Base-by-base conservation (phyloP, 2,329 filamentous ascomycete species). In the Huntiella savannae region DNA sequence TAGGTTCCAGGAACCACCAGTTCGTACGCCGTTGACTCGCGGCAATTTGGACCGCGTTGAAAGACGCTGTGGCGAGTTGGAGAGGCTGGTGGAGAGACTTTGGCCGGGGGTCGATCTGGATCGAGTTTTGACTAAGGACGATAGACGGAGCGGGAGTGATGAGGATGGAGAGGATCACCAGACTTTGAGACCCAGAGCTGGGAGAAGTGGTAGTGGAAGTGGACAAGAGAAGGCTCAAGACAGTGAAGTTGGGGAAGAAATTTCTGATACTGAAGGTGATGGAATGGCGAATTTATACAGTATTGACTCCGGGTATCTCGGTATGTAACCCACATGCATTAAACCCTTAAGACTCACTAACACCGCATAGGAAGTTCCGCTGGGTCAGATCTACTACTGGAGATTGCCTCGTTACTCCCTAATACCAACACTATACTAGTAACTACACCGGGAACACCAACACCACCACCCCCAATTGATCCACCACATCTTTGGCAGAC, bases 1-100 rank as follows among this genome's bases (percentile, higher is more conserved):
- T 45, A 55, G 54, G 34, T 61, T 61, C 40, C 55, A 57, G 35
- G 53, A 53, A n/a, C 58, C 56, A 5, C 56, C 58, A 1, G 52
- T 54, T n/a, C 54, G 59, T n/a, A 60, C 60, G 19, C 54, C 59
- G 8, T 48, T 62, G 42, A 62, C 57, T 3, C 52, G 60, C n/a
- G 56, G 56, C 46, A 62, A 62, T 45, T 54, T 62, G 4, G 58
- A 61, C 46, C 54, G 54, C 11, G 56, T 55, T 2, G 57, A 62
- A 45, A 48, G 45, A 33, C 22, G 45, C 6, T 46, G 45, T 41
- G 17, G 15, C 19, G 36, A 41, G 7, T 33, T 41, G 10, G 45
- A 46, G 33, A 17, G 32, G 3, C 52, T 60, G 19, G 43, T 61
- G 10, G 54, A 49, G 8, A 53, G 53, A 8, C 49, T 57, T 11